Conservation (phyloP, 768 basidiomycete genomes). For the Amanita molliuscula region DNA sequence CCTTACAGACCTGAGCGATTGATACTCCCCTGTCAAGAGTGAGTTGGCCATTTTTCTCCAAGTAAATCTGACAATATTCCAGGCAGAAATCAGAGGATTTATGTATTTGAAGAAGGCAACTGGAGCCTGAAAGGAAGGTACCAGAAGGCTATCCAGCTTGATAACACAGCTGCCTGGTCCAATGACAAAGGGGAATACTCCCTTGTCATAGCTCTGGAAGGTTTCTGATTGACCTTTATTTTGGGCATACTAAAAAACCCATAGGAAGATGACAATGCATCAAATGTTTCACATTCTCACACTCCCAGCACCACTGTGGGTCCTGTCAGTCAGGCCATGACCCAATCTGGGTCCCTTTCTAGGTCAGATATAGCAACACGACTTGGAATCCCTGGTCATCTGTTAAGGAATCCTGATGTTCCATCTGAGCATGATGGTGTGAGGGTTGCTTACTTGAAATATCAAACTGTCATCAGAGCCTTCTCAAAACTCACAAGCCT, state of each 20-base stretch:
- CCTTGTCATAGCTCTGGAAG: not conserved
- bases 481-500: too few relatives aligned
- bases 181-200: not conserved
- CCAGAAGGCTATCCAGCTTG: not conserved
- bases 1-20: not conserved
- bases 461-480: too few relatives aligned
- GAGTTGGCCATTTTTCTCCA: not conserved
- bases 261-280: not conserved
- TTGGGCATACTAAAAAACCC: not conserved
- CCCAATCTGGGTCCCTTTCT: slow-evolving; percentile 9
- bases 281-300: too few relatives aligned
- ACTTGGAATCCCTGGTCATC: too few relatives aligned
- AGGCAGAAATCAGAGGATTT: not conserved
- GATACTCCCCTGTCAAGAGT: not conserved
- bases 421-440: too few relatives aligned
- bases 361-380: too few relatives aligned
- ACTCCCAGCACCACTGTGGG: too few relatives aligned
- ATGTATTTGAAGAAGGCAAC: not conserved
- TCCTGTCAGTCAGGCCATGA: too few relatives aligned
- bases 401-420: too few relatives aligned
- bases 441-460: too few relatives aligned
- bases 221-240: not conserved
- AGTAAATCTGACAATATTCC: not conserved
- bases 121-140: not conserved
- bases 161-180: not conserved